These are phyloP conservation scores for Podospora comata DNA, from an alignment of 495 filamentous ascomycete genomes.

Conservation along the genomic window DNA sequence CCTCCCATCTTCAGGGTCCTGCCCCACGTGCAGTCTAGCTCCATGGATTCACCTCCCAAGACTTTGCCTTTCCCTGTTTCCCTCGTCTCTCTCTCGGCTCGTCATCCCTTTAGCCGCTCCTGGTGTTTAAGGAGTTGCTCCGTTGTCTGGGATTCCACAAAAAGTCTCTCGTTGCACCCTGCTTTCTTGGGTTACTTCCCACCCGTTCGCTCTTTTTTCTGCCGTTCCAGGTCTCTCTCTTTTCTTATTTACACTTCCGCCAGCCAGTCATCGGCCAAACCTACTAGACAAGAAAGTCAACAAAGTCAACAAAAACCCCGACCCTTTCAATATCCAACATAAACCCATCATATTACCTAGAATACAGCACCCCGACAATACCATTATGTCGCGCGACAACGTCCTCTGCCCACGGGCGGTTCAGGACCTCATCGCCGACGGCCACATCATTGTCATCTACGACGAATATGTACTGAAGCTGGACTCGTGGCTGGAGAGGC, in stretches of 20 bases:
- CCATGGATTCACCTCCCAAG: too few relatives aligned
- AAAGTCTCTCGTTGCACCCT: neutral
- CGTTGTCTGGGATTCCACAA: neutral
- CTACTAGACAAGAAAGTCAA: neutral
- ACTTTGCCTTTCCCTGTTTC: neutral
- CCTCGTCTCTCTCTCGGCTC: neutral
- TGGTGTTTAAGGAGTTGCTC: neutral
- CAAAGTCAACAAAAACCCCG: neutral
- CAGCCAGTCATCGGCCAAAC: neutral
- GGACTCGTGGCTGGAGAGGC: slow-evolving; percentile 44
- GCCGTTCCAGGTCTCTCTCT: neutral
- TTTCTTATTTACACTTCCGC: slow-evolving; percentile 1
- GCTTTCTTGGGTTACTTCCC: neutral
- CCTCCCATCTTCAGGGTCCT: neutral
- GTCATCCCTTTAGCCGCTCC: neutral
- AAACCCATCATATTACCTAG: neutral
- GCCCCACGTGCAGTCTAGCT: neutral
- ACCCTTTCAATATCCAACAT: neutral
- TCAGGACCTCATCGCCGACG: slow-evolving; percentile 43
- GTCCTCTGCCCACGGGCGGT: slow-evolving; percentile 29
- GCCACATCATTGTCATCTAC: slow-evolving; percentile 44
- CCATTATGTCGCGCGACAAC: slow-evolving; percentile 21
- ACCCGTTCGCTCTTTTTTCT: neutral
- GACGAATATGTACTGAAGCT: slow-evolving; percentile 44
- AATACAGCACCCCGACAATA: neutral